These are phyloP conservation scores for Eucalyptus regnans DNA, from an alignment of 345 rosid genomes.

Conservation along the genomic window DNA sequence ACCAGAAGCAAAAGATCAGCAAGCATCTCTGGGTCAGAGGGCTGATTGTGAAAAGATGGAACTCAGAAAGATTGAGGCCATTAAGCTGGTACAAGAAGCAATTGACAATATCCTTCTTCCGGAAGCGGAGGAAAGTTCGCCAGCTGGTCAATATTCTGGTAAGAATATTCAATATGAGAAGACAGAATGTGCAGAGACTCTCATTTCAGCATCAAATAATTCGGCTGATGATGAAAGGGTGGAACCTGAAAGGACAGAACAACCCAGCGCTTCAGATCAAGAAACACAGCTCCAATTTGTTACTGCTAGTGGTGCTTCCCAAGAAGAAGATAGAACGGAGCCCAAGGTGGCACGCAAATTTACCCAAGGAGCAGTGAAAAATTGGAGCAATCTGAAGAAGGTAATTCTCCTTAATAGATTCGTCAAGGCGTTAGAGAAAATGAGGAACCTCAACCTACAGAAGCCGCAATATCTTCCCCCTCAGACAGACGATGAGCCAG, in stretches of 20 bases:
- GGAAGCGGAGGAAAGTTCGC: constrained; percentile 28
- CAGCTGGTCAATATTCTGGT: constrained; percentile 13
- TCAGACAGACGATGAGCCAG: constrained; percentile 31
- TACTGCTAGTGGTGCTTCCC: not conserved
- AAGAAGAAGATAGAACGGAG: constrained; percentile 1
- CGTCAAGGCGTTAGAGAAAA: constrained; percentile 67
- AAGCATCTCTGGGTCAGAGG: not conserved
- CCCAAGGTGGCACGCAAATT: constrained; percentile 3
- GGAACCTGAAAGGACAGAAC: constrained; percentile 4
- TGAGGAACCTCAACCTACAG: constrained; percentile 35
- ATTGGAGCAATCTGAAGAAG: constrained; percentile 80
- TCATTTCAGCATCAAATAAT: not conserved
- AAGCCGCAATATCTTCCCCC: constrained; percentile 34
- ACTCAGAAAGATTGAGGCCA: constrained; percentile 47
- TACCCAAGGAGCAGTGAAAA: constrained; percentile 20
- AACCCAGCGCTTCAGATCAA: not conserved
- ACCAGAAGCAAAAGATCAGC: not conserved
- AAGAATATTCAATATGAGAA: not conserved
- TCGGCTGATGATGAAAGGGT: not conserved
- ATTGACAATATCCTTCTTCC: constrained; percentile 68
- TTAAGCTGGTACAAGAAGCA: constrained; percentile 76
- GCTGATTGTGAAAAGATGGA: constrained; percentile 18
- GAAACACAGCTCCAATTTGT: not conserved
- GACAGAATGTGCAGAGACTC: not conserved
- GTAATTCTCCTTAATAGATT: constrained; percentile 59